Evolutionary conservation across 2,329 filamentous ascomycete species (phyloP).

Genomic region (Cylindrodendrum hubeiense): DNA sequence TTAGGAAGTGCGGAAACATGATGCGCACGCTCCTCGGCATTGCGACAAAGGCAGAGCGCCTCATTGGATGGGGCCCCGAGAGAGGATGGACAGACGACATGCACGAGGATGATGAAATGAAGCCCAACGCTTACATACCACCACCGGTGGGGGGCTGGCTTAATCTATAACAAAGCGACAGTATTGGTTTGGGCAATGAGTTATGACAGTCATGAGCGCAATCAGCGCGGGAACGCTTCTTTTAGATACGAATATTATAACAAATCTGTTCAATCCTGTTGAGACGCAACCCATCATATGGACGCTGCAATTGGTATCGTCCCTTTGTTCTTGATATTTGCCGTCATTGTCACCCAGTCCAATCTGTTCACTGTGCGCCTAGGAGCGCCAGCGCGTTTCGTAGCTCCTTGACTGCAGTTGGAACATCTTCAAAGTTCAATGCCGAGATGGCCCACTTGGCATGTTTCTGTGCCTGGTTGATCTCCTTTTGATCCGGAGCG

Average conservation of each 20-base stretch:
- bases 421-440: conserved; percentile 94
- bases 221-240: conserved; percentile 12
- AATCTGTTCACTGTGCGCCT: conserved; percentile 63
- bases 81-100: conserved; percentile 72
- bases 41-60: conserved; percentile 60
- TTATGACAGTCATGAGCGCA: conserved; percentile 29
- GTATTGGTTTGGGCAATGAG: conserved; percentile 25
- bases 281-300: conserved; percentile 9
- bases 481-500: conserved; percentile 63
- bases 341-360: background rate
- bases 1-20: conserved; percentile 75
- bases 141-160: too few relatives aligned
- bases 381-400: conserved; percentile 78
- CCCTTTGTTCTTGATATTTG: conserved; percentile 25
- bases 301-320: conserved; percentile 29
- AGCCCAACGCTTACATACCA: too few relatives aligned
- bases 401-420: conserved; percentile 89
- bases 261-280: conserved; percentile 27
- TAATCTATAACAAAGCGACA: too few relatives aligned
- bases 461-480: conserved; percentile 90
- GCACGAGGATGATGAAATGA: conserved; percentile 51
- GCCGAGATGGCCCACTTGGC: conserved; percentile 97
- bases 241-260: conserved; percentile 23
- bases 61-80: conserved; percentile 76
- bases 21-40: conserved; percentile 71